These are phyloP conservation scores for Leishmania amazonensis DNA, from an alignment of 208 protist species.

Conservation along the genomic window DNA sequence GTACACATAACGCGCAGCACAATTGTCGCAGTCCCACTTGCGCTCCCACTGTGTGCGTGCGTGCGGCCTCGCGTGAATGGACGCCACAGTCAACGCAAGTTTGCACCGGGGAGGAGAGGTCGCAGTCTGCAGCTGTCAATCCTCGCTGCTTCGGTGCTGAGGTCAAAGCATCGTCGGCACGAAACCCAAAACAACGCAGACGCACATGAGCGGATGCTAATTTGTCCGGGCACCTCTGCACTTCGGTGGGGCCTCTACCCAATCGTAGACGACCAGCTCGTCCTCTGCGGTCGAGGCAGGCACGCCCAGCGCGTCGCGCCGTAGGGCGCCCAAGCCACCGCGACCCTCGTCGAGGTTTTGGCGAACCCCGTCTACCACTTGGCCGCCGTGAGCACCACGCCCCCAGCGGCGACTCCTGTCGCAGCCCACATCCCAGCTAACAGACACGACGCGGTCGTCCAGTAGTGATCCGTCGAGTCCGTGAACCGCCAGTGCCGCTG, in stretches of 20 bases:
- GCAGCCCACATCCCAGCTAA: slow-evolving; percentile 90
- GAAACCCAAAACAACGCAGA: background rate
- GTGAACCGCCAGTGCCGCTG: slow-evolving; percentile 92
- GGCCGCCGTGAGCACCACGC: slow-evolving; percentile 83
- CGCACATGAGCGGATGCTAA: background rate
- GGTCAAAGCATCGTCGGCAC: background rate
- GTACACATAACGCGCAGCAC: background rate
- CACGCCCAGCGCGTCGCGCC: slow-evolving; percentile 71
- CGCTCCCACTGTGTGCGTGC: background rate
- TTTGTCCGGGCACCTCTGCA: slow-evolving; percentile 10
- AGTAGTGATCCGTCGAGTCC: slow-evolving; percentile 78
- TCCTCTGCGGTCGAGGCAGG: slow-evolving; percentile 45
- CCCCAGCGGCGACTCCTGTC: slow-evolving; percentile 79
- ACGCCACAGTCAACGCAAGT: background rate
- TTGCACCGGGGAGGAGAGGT: background rate
- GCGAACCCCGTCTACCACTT: slow-evolving; percentile 94
- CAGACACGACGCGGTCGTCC: slow-evolving; percentile 80
- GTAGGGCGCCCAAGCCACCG: slow-evolving; percentile 88
- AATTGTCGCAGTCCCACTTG: background rate
- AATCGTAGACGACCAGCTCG: slow-evolving; percentile 63
- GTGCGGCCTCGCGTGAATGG: slow-evolving; percentile 4
- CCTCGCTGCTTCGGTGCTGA: background rate
- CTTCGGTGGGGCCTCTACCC: slow-evolving; percentile 55
- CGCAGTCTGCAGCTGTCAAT: background rate
- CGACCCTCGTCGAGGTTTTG: slow-evolving; percentile 91